Base-by-base conservation (phyloP, 2,329 filamentous ascomycete genomes). In the Chrysosporium keratinophilum region DNA sequence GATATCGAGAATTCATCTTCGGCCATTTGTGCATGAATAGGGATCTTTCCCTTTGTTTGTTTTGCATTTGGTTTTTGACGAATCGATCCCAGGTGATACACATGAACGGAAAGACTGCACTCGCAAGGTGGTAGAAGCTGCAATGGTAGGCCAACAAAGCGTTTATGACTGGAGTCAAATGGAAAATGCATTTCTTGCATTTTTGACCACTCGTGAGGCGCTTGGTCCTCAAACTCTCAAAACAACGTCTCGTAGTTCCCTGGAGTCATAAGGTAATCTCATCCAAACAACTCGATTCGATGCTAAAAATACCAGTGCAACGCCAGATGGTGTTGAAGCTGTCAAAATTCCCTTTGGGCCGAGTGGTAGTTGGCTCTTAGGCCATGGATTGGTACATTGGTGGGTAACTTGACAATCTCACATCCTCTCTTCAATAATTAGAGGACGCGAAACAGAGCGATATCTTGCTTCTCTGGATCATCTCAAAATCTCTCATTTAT, bases 401-500 rank as follows among this genome's bases (percentile, higher is more conserved):
- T n/a, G n/a, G n/a, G n/a, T n/a, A n/a, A n/a, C n/a, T n/a, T n/a
- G n/a, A n/a, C n/a, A n/a, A n/a, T n/a, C n/a, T n/a, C n/a, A n/a
- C n/a, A n/a, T n/a, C n/a, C n/a, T n/a, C n/a, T n/a, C n/a, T n/a
- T n/a, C n/a, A n/a, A n/a, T n/a, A n/a, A n/a, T n/a, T n/a, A n/a
- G n/a, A n/a, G n/a, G n/a, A 28, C 7, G 7, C 23, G 2, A 3
- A 3, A 17, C 19, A 23, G 12, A 23, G 41, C 3, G 5, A 45
- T 10, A 23, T 11, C 17, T 28, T n/a, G n/a, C 19, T 39, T 15
- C 15, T 14, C 14, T n/a, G 19, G n/a, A 12, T 2, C 10, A 37
- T 37, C 11, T 14, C 35, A 28, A 35, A 15, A 5, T 19, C n/a
- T 39, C 15, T 73, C 65, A 80, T 60, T 78, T 80, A 57, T 81